Base-by-base conservation (phyloP, 1,284 basidiomycete genomes). In the Serendipita sp. region DNA sequence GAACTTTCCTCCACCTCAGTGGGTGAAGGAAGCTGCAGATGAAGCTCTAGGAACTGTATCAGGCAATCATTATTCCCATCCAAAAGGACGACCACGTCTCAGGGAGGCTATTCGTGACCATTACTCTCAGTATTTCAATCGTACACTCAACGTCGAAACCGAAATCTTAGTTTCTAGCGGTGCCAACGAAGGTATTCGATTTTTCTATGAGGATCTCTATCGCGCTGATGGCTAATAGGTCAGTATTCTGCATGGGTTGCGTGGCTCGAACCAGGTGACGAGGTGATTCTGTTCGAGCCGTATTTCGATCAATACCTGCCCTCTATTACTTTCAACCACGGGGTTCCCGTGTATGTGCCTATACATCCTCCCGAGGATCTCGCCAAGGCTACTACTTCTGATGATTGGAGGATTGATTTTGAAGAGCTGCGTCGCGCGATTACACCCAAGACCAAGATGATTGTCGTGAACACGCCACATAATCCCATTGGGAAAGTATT, bases 241-340 rank as follows among this genome's bases (percentile, higher is more conserved):
- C 88, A 92, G 77, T 97, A 93, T 72, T 85, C 92, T 61, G 88
- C 92, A 63, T 86, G 94, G 69, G 81, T 84, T 22, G 93, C 94
- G 0, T 95, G 94, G 76, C 74, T 93, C 58, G 85, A 95, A 66
- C 78, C 83, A 42, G 93, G 88, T 5, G 96, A 99, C 72, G 95
- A 98, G 74, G 96, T 99, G 65, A 94, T 99, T 73, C 85, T 97
- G 80, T 94, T 99, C 70, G 96, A 99, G 75, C 95, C 92, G 3
- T 94, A 93, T 79, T 98, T 97, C 71, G 94, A 98, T 72, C 96
- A 99, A 74, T 99, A 97, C 76, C 82, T 90, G 65, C 87, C 92
- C 42, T 91, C 89, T 6, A 85, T 96, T 63, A 89, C 85, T 30
- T 96, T 96, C 81, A 93, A 96, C 70, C 89, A 88, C 35, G 94